A percentile compares a stretch with the other conserved stretches of the same genome.
phyloP scores from a whole-genome alignment of 2,329 filamentous ascomycete species.

The Penicillium sp. region DNA sequence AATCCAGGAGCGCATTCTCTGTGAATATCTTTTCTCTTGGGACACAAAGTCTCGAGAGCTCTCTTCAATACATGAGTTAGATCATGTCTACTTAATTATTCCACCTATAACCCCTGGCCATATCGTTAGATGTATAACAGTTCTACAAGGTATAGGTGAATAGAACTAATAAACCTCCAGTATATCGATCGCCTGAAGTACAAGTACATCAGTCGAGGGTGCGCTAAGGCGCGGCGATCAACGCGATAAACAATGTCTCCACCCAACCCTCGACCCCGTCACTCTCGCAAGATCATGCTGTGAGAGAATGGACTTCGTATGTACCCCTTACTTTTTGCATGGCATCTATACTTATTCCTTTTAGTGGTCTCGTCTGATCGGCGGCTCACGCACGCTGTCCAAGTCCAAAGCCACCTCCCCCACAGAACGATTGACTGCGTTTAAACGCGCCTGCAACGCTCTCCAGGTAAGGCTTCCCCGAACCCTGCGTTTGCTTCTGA shows the following conservation, averaged over 20 bases:
- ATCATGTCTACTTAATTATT: background rate
- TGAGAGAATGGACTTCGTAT: conserved; percentile 48
- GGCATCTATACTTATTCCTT: conserved; percentile 4
- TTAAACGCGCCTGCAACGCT: conserved; percentile 63
- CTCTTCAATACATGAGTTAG: background rate
- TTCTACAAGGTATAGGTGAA: no score
- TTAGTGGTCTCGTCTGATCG: conserved; percentile 64
- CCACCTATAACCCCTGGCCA: background rate
- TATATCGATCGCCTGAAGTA: no score
- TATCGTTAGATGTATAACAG: no score
- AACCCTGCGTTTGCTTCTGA: background rate
- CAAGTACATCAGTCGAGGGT: background rate
- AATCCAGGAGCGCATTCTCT: conserved; percentile 28
- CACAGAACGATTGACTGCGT: conserved; percentile 62
- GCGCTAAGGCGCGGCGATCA: conserved; percentile 14
- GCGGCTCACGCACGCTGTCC: conserved; percentile 52
- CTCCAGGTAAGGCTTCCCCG: conserved; percentile 50
- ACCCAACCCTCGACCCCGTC: conserved; percentile 17
- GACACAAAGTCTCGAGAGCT: background rate
- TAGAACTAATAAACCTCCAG: no score
- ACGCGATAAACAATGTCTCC: conserved; percentile 23
- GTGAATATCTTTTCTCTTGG: conserved; percentile 24
- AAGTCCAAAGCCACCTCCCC: conserved; percentile 57
- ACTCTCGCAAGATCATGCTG: conserved; percentile 34
- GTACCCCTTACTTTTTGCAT: conserved; percentile 20